Conservation (phyloP, 2,329 filamentous ascomycete species). For the Pseudocercospora vitis region DNA sequence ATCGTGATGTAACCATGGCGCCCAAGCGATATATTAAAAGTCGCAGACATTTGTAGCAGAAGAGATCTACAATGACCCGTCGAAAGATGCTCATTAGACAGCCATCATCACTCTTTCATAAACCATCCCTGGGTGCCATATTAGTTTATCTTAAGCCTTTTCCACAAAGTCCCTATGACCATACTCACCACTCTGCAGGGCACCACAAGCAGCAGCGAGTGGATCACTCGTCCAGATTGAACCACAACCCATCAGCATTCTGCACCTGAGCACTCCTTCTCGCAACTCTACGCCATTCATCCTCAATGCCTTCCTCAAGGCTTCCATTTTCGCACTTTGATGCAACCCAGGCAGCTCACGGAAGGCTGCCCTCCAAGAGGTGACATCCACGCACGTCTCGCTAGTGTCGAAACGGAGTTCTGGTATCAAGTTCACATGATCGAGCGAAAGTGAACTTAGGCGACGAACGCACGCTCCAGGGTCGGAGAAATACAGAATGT, state of each 20-base stretch:
- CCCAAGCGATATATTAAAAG: no score
- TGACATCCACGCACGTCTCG: slow-evolving; percentile 17
- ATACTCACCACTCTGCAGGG: not conserved
- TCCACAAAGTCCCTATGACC: no score
- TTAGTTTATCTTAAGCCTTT: no score
- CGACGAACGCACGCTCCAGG: slow-evolving; percentile 13
- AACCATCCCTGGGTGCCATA: no score
- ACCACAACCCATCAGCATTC: not conserved
- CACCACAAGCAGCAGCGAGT: not conserved
- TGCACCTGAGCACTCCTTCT: slow-evolving; percentile 14
- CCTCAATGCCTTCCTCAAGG: slow-evolving; percentile 14
- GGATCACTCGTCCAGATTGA: not conserved
- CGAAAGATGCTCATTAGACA: no score
- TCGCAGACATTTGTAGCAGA: no score
- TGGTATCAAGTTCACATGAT: slow-evolving; percentile 15
- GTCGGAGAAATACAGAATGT: slow-evolving; percentile 15
- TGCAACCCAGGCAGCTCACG: slow-evolving; percentile 20
- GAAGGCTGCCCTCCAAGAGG: slow-evolving; percentile 20
- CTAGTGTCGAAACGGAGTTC: slow-evolving; percentile 24
- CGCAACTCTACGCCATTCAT: slow-evolving; percentile 13
- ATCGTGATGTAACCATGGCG: no score
- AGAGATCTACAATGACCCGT: no score
- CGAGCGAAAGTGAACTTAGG: slow-evolving; percentile 12
- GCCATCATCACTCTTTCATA: no score
- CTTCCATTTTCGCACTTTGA: slow-evolving; percentile 21